Conservation (phyloP, 2,329 filamentous ascomycete species). For the Penicillium sp. region DNA sequence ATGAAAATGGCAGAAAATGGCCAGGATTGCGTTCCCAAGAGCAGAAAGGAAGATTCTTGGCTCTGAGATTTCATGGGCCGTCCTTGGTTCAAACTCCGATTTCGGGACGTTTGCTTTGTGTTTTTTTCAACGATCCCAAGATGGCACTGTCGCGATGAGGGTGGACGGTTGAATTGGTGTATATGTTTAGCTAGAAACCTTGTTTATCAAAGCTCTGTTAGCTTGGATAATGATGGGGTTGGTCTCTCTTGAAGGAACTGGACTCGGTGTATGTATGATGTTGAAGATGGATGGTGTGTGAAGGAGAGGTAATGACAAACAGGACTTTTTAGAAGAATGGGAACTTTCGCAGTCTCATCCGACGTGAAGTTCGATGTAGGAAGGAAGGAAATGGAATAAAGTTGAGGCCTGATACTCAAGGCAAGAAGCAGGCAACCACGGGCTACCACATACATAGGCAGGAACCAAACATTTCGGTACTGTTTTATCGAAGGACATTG, state of each 20-base stretch:
- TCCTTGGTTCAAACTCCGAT: background rate
- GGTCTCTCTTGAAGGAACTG: background rate
- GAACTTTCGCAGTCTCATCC: background rate
- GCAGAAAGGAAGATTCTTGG: too few relatives aligned
- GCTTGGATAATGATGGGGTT: background rate
- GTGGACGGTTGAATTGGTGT: background rate
- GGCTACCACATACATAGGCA: background rate
- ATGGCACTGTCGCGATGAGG: background rate
- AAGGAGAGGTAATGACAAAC: background rate
- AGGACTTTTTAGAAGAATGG: too few relatives aligned
- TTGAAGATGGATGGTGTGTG: background rate
- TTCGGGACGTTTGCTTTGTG: background rate
- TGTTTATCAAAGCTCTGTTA: background rate
- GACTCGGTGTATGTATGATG: background rate
- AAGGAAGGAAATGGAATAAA: background rate
- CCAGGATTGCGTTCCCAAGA: too few relatives aligned
- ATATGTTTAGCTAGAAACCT: background rate
- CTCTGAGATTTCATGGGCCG: too few relatives aligned
- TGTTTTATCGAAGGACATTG: background rate
- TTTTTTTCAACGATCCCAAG: background rate
- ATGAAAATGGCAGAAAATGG: too few relatives aligned
- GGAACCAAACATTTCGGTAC: background rate
- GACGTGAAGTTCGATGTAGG: background rate
- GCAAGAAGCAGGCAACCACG: background rate
- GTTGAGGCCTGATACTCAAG: background rate